Percentiles rank a stretch among this genome's conserved stretches.
These are phyloP conservation scores for Diaporthe vexans DNA, from an alignment of 2,329 filamentous ascomycete genomes.

Conservation along the genomic window DNA sequence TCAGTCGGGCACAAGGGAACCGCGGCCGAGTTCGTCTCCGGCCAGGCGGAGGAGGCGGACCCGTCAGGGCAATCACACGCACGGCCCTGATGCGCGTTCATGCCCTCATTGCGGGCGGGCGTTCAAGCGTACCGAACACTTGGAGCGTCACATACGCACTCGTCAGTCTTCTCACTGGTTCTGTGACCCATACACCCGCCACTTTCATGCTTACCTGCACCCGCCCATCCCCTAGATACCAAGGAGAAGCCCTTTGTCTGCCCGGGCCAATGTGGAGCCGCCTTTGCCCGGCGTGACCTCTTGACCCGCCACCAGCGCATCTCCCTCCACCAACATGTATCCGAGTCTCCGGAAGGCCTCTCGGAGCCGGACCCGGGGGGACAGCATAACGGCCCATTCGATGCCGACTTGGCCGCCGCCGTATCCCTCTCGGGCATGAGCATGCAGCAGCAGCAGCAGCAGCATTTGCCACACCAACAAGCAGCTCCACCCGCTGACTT, in stretches of 20 bases:
- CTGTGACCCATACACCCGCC: neutral
- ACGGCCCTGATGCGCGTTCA: conserved; percentile 44
- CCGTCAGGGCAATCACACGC: conserved; percentile 40
- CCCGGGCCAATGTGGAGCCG: conserved; percentile 54
- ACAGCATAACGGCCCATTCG: conserved; percentile 47
- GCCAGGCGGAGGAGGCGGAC: conserved; percentile 34
- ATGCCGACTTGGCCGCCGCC: conserved; percentile 48
- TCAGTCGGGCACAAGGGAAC: neutral
- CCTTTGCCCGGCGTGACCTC: conserved; percentile 60
- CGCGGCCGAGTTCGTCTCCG: conserved; percentile 14
- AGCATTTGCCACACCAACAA: conserved; percentile 45
- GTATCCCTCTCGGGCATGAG: conserved; percentile 52
- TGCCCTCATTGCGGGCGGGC: conserved; percentile 59
- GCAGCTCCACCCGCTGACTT: neutral
- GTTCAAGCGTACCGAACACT: conserved; percentile 62
- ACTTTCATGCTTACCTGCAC: neutral
- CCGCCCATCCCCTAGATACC: conserved; percentile 52
- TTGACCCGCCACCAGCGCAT: conserved; percentile 61
- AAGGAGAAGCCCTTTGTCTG: conserved; percentile 63
- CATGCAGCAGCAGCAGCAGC: conserved; percentile 34
- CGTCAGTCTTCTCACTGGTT: conserved; percentile 51
- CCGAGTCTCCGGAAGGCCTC: conserved; percentile 32
- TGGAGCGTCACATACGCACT: conserved; percentile 61
- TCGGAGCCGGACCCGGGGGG: conserved; percentile 46
- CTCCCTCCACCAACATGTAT: conserved; percentile 50